A percentile compares a stretch with the other conserved stretches of the same genome.
Conservation (phyloP, 2,329 filamentous ascomycete species). For the Xylariaceae sp. region DNA sequence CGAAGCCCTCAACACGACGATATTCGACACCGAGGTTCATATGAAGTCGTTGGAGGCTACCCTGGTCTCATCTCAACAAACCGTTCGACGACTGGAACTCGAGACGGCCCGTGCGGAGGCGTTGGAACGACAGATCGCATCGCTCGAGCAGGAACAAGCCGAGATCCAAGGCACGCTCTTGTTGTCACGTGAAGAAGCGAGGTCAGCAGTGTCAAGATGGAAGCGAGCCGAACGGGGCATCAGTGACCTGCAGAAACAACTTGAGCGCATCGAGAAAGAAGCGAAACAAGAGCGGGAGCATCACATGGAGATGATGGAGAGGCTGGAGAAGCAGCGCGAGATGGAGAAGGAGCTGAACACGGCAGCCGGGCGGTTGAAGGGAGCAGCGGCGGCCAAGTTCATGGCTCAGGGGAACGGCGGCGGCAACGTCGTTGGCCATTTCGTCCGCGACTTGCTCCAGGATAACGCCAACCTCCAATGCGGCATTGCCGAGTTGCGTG, state of each 20-base stretch:
- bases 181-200: conserved; percentile 66
- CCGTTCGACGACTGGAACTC: conserved; percentile 67
- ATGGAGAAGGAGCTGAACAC: conserved; percentile 78
- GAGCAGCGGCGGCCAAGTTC: conserved; percentile 67
- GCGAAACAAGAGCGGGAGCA: conserved; percentile 72
- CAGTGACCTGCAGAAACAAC: conserved; percentile 73
- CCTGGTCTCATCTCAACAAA: conserved; percentile 70
- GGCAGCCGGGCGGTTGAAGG: conserved; percentile 74
- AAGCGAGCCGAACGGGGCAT: conserved; percentile 77
- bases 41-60: conserved; percentile 72
- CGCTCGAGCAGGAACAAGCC: conserved; percentile 77
- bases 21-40: conserved; percentile 72
- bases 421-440: conserved; percentile 79
- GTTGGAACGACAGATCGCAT: conserved; percentile 72
- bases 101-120: conserved; percentile 70
- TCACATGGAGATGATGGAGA: conserved; percentile 72
- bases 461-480: conserved; percentile 93
- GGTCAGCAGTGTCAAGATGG: conserved; percentile 76
- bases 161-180: conserved; percentile 63
- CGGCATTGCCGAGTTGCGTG: conserved; percentile 83
- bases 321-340: conserved; percentile 76
- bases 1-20: conserved; percentile 73
- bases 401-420: conserved; percentile 54
- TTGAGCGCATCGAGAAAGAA: conserved; percentile 84
- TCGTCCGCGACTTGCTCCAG: conserved; percentile 89